These are phyloP conservation scores for Asterophora parasitica DNA, from an alignment of 768 basidiomycete species.

Conservation along the genomic window DNA sequence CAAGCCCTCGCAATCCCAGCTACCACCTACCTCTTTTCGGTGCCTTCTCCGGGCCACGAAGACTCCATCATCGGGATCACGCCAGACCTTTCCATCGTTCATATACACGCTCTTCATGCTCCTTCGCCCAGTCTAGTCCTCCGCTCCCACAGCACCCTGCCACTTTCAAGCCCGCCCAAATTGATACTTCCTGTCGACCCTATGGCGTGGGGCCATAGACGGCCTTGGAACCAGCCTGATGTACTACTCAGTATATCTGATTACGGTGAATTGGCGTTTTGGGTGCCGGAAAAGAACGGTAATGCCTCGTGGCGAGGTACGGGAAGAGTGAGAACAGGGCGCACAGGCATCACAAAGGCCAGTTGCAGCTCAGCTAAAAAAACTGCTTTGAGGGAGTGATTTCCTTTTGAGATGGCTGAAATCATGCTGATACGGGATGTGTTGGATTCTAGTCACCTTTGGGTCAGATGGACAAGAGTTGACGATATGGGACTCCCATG, in stretches of 20 bases:
- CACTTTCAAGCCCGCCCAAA: conserved; percentile 41
- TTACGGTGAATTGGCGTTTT: conserved; percentile 81
- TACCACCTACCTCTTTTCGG: conserved; percentile 59
- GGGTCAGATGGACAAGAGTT: conserved; percentile 65
- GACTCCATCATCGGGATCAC: conserved; percentile 68
- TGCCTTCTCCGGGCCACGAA: conserved; percentile 47
- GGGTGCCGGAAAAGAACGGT: conserved; percentile 55
- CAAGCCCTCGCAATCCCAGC: conserved; percentile 40
- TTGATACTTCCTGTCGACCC: conserved; percentile 80
- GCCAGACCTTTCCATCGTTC: conserved; percentile 51
- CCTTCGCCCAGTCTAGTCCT: conserved; percentile 36
- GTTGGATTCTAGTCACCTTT: conserved; percentile 48
- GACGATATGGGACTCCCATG: conserved; percentile 95
- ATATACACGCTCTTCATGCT: conserved; percentile 40
- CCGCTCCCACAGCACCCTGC: conserved; percentile 46
- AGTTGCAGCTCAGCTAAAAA: conserved; percentile 90
- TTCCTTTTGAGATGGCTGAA: conserved; percentile 1
- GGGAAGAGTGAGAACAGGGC: conserved; percentile 69
- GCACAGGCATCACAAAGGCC: conserved; percentile 60
- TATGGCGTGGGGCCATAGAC: conserved; percentile 69
- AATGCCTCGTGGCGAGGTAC: conserved; percentile 57
- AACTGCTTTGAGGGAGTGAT: conserved; percentile 71
- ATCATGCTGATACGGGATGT: conserved; percentile 9
- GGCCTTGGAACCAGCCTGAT: conserved; percentile 54
- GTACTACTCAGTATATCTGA: conserved; percentile 74